Conservation (phyloP, 176 grass and related monocot genomes). For the Bolboschoenus planiculmis region DNA sequence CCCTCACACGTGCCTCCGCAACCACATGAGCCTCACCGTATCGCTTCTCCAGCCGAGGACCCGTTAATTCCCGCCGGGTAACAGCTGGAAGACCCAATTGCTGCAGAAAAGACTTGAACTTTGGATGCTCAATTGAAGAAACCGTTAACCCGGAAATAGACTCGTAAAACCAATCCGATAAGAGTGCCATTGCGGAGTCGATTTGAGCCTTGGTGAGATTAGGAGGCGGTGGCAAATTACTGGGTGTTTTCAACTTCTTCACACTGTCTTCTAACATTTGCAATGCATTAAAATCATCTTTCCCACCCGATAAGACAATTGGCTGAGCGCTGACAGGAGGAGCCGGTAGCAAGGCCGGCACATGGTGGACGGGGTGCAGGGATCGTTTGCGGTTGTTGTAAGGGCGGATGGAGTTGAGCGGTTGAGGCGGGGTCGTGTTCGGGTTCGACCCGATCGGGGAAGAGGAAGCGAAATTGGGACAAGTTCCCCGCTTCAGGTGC, state of each 20-base stretch:
- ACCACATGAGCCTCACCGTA: slow-evolving; percentile 40
- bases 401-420: slow-evolving; percentile 37
- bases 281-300: slow-evolving; percentile 51
- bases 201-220: slow-evolving; percentile 44
- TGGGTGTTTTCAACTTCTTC: slow-evolving; percentile 58
- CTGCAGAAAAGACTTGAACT: slow-evolving; percentile 52
- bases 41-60: slow-evolving; percentile 41
- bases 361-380: slow-evolving; percentile 21
- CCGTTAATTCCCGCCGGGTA: slow-evolving; percentile 25
- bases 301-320: slow-evolving; percentile 44
- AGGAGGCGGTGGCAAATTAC: slow-evolving; percentile 17
- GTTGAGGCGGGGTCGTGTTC: slow-evolving; percentile 35
- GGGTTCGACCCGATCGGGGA: slow-evolving; percentile 47
- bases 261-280: slow-evolving; percentile 68
- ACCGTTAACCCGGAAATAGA: slow-evolving; percentile 46
- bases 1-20: slow-evolving; percentile 48
- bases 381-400: slow-evolving; percentile 17
- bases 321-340: slow-evolving; percentile 22
- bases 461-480: slow-evolving; percentile 63
- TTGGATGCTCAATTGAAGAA: slow-evolving; percentile 51
- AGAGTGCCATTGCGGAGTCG: slow-evolving; percentile 45
- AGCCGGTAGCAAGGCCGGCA: slow-evolving; percentile 25
- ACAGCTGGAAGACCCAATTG: slow-evolving; percentile 55
- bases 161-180: slow-evolving; percentile 79
- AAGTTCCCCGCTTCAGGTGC: slow-evolving; percentile 71